Conservation (phyloP, 2,329 filamentous ascomycete species). For the Fusarium agapanthi region DNA sequence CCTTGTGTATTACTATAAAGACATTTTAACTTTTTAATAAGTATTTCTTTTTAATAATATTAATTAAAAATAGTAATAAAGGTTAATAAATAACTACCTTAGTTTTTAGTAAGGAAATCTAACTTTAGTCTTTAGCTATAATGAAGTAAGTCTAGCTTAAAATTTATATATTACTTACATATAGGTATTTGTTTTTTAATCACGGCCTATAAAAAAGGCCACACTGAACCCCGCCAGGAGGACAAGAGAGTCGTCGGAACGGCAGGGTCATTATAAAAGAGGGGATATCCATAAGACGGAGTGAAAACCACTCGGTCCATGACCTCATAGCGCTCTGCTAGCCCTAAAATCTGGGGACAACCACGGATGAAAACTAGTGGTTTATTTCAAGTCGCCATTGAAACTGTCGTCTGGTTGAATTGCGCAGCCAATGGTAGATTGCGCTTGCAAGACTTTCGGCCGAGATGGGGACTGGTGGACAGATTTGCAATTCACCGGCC, state of each 20-base stretch:
- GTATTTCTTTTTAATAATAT: too few species aligned
- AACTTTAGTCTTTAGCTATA: too few species aligned
- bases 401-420: neutral
- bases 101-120: too few species aligned
- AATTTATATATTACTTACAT: too few species aligned
- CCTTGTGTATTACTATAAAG: too few species aligned
- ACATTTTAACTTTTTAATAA: too few species aligned
- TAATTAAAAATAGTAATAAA: too few species aligned
- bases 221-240: neutral
- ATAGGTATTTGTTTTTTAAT: too few species aligned
- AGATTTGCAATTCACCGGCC: constrained; percentile 18
- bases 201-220: neutral
- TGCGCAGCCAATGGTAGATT: constrained; percentile 22
- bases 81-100: too few species aligned
- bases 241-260: constrained; percentile 11
- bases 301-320: constrained; percentile 22
- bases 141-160: too few species aligned
- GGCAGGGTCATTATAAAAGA: constrained; percentile 6
- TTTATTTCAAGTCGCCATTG: constrained; percentile 13
- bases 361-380: constrained; percentile 6
- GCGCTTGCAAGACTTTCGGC: constrained; percentile 16
- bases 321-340: constrained; percentile 36
- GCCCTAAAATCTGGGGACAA: constrained; percentile 38
- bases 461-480: constrained; percentile 22
- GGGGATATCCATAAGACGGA: neutral